These are phyloP conservation scores for Paramarasmius palmivorus DNA, from an alignment of 1,284 basidiomycete genomes.

Conservation along the genomic window DNA sequence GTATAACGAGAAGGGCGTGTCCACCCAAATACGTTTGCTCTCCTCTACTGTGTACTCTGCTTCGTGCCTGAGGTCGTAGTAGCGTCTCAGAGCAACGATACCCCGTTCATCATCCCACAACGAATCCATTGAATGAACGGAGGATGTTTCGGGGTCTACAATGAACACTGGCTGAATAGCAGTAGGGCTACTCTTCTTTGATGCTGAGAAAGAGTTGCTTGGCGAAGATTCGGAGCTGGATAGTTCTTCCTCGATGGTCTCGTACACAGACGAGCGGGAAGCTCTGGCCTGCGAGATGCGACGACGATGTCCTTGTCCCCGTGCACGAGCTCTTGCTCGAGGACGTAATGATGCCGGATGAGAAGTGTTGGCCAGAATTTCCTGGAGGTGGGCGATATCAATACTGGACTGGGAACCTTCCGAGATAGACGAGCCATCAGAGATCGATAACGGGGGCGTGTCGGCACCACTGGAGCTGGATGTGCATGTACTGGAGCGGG, in stretches of 20 bases:
- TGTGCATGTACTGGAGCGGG: slow-evolving; percentile 67
- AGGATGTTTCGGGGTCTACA: slow-evolving; percentile 55
- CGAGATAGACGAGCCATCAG: slow-evolving; percentile 66
- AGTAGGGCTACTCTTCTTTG: slow-evolving; percentile 35
- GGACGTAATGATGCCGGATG: slow-evolving; percentile 14
- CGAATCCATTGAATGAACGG: slow-evolving; percentile 37
- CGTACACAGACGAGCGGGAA: slow-evolving; percentile 70
- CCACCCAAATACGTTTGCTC: slow-evolving; percentile 64
- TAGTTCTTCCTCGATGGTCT: slow-evolving; percentile 75
- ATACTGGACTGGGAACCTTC: slow-evolving; percentile 76
- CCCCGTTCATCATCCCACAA: slow-evolving; percentile 65
- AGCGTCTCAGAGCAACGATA: slow-evolving; percentile 60
- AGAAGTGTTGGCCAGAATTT: slow-evolving; percentile 45
- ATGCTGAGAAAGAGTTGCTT: slow-evolving; percentile 22
- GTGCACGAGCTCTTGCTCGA: slow-evolving; percentile 47
- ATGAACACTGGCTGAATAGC: slow-evolving; percentile 49
- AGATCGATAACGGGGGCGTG: slow-evolving; percentile 68
- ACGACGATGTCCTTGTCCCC: slow-evolving; percentile 68
- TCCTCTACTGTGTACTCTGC: slow-evolving; percentile 66
- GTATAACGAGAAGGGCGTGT: slow-evolving; percentile 73
- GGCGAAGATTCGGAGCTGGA: slow-evolving; percentile 31
- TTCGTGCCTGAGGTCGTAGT: slow-evolving; percentile 69
- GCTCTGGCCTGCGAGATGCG: slow-evolving; percentile 62
- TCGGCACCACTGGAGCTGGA: slow-evolving; percentile 61
- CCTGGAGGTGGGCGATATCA: slow-evolving; percentile 62